phyloP scores from a whole-genome alignment of 768 basidiomycete species.

The Amanita jacksonii region DNA sequence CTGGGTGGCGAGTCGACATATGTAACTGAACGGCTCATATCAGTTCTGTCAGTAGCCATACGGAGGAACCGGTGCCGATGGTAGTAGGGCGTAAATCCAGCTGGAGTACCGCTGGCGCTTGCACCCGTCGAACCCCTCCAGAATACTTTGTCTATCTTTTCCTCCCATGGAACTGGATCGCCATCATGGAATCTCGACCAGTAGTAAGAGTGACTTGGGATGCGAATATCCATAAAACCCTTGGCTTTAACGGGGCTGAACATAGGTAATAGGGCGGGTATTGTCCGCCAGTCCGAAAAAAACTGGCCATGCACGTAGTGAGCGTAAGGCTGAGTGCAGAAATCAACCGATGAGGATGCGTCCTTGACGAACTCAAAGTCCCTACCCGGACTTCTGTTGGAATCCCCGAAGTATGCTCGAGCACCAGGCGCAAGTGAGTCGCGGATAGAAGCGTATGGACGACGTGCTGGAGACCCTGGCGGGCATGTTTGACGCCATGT shows the following conservation, averaged over 20 bases:
- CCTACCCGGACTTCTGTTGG: slow-evolving; percentile 26
- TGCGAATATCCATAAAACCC: slow-evolving; percentile 85
- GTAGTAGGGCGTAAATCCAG: slow-evolving; percentile 73
- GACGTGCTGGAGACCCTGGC: slow-evolving; percentile 69
- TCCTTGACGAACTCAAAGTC: slow-evolving; percentile 57
- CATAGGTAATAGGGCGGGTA: slow-evolving; percentile 84
- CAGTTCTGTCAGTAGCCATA: slow-evolving; percentile 54
- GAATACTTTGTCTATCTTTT: slow-evolving; percentile 78
- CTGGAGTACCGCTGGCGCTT: slow-evolving; percentile 83
- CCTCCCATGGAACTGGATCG: slow-evolving; percentile 77
- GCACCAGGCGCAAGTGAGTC: slow-evolving; percentile 26
- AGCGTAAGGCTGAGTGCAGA: slow-evolving; percentile 74
- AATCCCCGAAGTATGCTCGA: slow-evolving; percentile 13
- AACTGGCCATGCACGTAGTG: slow-evolving; percentile 90
- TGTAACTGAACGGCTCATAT: slow-evolving; percentile 50
- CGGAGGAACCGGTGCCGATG: slow-evolving; percentile 88
- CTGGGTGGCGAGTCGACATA: slow-evolving; percentile 60
- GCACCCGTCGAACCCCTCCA: slow-evolving; percentile 98
- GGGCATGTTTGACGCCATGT: slow-evolving; percentile 88
- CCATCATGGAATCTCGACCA: no score
- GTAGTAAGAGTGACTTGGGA: slow-evolving; percentile 98
- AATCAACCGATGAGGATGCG: slow-evolving; percentile 60
- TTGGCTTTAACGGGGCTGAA: slow-evolving; percentile 84
- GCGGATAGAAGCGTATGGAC: slow-evolving; percentile 72
- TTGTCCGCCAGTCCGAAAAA: slow-evolving; percentile 92